phyloP scores from a whole-genome alignment of 225 moss, liverwort and hornwort genomes.

The Straminergon stramineum region DNA sequence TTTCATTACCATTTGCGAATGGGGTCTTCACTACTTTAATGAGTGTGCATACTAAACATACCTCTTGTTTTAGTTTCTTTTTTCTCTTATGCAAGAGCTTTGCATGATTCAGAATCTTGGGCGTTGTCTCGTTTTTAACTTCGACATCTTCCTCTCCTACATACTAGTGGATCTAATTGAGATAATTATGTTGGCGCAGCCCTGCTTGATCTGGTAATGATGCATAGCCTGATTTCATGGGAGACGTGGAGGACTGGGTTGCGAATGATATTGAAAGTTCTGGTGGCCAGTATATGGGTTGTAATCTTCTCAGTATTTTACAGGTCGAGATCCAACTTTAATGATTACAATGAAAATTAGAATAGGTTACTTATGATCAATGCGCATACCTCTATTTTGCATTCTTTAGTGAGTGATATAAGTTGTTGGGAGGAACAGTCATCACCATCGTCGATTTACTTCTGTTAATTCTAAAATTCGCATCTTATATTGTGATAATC shows the following conservation, averaged over 20 bases:
- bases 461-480: not conserved
- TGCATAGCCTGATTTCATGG: slow-evolving; percentile 60
- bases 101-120: not conserved
- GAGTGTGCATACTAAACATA: not conserved
- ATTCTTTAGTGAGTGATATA: not conserved
- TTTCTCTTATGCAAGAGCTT: not conserved
- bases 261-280: slow-evolving; percentile 75
- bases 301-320: slow-evolving; percentile 65
- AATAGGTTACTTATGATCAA: not conserved
- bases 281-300: slow-evolving; percentile 68
- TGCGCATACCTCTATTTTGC: not conserved
- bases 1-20: not conserved
- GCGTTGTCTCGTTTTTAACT: not conserved
- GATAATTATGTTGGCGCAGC: slow-evolving; percentile 36
- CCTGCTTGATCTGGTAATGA: slow-evolving; percentile 76
- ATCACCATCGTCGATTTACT: not conserved
- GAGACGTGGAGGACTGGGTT: slow-evolving; percentile 71
- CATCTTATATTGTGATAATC: slow-evolving; percentile 7
- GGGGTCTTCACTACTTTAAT: not conserved
- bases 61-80: not conserved
- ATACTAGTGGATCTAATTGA: not conserved
- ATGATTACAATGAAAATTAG: not conserved
- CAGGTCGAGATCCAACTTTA: slow-evolving; percentile 38
- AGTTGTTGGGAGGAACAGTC: not conserved
- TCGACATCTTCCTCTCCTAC: not conserved